Conservation (phyloP, 805 yeast genomes). For the Citeromyces matritensis region DNA sequence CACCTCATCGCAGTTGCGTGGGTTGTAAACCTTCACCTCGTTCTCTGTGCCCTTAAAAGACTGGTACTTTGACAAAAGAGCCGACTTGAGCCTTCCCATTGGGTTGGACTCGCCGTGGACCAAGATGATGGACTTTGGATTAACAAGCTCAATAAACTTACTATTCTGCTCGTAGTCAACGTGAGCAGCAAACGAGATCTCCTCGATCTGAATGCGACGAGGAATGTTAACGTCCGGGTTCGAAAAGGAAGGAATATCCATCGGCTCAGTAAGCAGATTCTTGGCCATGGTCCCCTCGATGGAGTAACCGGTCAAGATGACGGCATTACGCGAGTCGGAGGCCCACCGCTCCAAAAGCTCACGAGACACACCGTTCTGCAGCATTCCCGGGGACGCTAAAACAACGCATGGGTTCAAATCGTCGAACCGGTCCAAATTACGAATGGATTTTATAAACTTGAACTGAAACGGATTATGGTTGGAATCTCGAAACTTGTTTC, state of each 20-base stretch:
- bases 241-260: conserved; percentile 70
- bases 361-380: conserved; percentile 90
- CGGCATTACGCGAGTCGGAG: conserved; percentile 84
- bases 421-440: conserved; percentile 70
- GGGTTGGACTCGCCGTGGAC: conserved; percentile 97
- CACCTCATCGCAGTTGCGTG: conserved; percentile 77
- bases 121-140: conserved; percentile 72
- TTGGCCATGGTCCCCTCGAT: conserved; percentile 98
- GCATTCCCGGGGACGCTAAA: conserved; percentile 96
- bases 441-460: conserved; percentile 67
- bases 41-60: conserved; percentile 71
- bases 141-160: conserved; percentile 77
- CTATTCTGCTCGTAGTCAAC: conserved; percentile 93
- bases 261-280: conserved; percentile 74
- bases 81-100: conserved; percentile 96
- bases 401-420: conserved; percentile 95
- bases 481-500: conserved; percentile 61
- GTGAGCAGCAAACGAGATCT: conserved; percentile 98
- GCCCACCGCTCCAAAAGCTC: conserved; percentile 92
- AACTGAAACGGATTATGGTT: conserved; percentile 84
- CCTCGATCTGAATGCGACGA: conserved; percentile 76
- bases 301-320: conserved; percentile 89
- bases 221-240: conserved; percentile 79
- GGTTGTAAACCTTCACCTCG: conserved; percentile 85
- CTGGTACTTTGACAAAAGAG: conserved; percentile 75